Base-by-base conservation (phyloP, 805 yeast genomes). In the Candida vaughaniae region DNA sequence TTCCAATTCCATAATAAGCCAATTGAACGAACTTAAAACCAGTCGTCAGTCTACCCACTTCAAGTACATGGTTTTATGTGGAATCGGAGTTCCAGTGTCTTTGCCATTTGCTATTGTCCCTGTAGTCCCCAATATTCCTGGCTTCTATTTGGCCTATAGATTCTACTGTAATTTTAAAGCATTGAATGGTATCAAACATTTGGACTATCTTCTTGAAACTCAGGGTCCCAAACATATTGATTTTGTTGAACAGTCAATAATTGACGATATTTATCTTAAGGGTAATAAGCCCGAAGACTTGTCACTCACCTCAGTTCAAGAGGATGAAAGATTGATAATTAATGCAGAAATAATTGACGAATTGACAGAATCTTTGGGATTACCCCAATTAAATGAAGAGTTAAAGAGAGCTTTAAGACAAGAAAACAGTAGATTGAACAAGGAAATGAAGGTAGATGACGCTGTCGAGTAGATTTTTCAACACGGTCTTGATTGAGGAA, bases 91-190 rank as follows among this genome's bases (percentile, higher is more conserved):
- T 3, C 97, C 97, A 2, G 45, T 90, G 30, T 79, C 95, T 0
- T 48, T 87, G 3, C 98, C 98, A 2, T 57, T 90, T 29, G 89
- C 87, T 0, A 49, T 88, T 29, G 53, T 91, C 0, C 98, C 98
- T 0, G 69, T 90, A n/a, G 57, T 89, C 3, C 98, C 98, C 15
- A 90, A 90, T 51, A 76, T 90, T 15, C 98, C 98, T 0, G 96
- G 96, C 0, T 84, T 91, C 53, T 91, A 88, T 52, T 60, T 90
- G 29, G 70, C 84, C 3, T 90, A 84, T 55, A 70, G 98, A 43
- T 71, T 84, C 14, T 90, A 88, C 63, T 87, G 96, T 55, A 87
- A 91, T 56, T 71, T 81, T 54, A 84, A 83, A 49, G 96, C 96
- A 0, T 66, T 73, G 43, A 56, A 76, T 28, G 96, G 96, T 0